Percentiles rank a stretch among this genome's conserved stretches.
phyloP scores from a whole-genome alignment of 306 rosid species.

The Acacia acuminata region DNA sequence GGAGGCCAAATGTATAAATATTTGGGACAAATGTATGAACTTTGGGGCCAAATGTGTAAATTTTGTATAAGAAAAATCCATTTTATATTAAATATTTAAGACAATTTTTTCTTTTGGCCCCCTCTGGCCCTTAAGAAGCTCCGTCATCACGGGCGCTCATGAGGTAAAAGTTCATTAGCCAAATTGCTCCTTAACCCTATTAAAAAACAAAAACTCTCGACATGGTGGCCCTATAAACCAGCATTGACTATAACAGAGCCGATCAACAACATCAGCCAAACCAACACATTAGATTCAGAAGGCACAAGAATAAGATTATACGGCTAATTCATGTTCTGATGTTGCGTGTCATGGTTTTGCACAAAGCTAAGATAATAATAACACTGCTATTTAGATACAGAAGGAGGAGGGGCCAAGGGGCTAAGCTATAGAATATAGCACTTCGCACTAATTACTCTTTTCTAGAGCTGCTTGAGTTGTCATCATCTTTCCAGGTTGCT shows the following conservation, averaged over 20 bases:
- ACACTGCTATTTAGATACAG: slow-evolving; percentile 6
- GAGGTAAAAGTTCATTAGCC: too few relatives aligned
- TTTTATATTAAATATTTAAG: too few relatives aligned
- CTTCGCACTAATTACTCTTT: slow-evolving; percentile 43
- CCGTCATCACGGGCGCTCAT: too few relatives aligned
- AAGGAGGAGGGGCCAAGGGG: neutral
- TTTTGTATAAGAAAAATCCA: too few relatives aligned
- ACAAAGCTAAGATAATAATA: slow-evolving; percentile 1
- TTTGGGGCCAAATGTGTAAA: too few relatives aligned
- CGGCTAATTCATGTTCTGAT: neutral
- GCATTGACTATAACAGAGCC: neutral
- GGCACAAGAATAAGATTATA: neutral
- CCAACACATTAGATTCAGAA: neutral
- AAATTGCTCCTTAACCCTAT: too few relatives aligned
- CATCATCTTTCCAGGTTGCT: slow-evolving; percentile 92
- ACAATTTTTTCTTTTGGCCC: too few relatives aligned
- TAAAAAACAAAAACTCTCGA: too few relatives aligned
- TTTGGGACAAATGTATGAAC: too few relatives aligned
- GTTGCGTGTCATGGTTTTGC: neutral
- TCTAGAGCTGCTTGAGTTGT: slow-evolving; percentile 43
- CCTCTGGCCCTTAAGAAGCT: too few relatives aligned
- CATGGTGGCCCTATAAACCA: neutral
- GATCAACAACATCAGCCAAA: neutral
- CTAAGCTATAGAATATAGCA: neutral
- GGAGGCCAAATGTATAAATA: too few relatives aligned